Conservation (phyloP, 208 protist species). For the Trypanosoma cruzi region DNA sequence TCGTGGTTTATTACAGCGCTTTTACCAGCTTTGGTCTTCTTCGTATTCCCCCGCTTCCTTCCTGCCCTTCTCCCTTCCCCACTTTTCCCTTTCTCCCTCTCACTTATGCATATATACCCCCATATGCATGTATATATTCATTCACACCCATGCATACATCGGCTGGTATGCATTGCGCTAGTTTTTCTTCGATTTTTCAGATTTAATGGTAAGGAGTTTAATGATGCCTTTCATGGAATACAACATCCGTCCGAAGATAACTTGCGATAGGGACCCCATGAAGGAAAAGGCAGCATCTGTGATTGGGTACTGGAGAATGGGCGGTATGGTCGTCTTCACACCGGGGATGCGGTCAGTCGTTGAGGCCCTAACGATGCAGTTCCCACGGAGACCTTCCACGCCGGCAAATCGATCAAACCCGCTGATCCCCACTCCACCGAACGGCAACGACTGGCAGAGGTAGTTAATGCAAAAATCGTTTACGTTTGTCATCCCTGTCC, state of each 20-base stretch:
- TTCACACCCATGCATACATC: conserved; percentile 6
- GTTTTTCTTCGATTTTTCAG: conserved; percentile 21
- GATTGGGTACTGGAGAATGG: conserved; percentile 88
- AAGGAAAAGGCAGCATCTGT: conserved; percentile 70
- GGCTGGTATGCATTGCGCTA: not conserved
- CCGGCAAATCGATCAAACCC: conserved; percentile 96
- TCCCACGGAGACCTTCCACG: conserved; percentile 93
- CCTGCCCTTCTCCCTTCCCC: conserved; percentile 5
- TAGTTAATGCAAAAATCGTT: conserved; percentile 97
- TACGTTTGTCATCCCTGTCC: conserved; percentile 92
- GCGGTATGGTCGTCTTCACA: conserved; percentile 83
- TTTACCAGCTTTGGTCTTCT: no score
- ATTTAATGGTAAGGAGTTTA: conserved; percentile 60
- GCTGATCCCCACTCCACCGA: conserved; percentile 95
- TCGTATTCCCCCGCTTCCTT: no score
- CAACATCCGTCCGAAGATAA: conserved; percentile 72
- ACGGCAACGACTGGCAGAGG: conserved; percentile 95
- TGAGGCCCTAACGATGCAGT: conserved; percentile 85
- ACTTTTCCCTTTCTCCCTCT: not conserved
- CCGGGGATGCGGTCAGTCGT: conserved; percentile 86
- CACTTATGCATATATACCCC: conserved; percentile 8
- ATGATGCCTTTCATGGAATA: conserved; percentile 51
- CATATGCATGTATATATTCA: conserved; percentile 4
- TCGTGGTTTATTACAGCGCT: no score
- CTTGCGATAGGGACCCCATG: conserved; percentile 72